These are phyloP conservation scores for Metschnikowia lachancei DNA, from an alignment of 805 yeast species.

Conservation along the genomic window DNA sequence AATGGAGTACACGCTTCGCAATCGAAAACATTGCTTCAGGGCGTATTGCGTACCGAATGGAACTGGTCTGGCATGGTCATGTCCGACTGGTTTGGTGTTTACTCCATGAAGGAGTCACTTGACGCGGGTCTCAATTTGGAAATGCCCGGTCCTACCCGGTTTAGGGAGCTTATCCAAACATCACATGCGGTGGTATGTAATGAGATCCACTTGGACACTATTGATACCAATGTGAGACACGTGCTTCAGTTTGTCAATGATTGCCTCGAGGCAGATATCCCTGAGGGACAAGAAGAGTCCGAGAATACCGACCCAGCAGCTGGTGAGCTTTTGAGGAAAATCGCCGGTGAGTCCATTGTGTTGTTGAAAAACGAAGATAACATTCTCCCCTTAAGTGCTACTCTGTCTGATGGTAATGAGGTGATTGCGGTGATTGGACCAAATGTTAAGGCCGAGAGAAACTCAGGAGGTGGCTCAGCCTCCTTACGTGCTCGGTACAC, in stretches of 20 bases:
- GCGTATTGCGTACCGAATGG: constrained; percentile 56
- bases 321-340: constrained; percentile 11
- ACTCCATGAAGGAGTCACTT: constrained; percentile 45
- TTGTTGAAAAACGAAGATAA: constrained; percentile 51
- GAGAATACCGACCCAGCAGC: constrained; percentile 19
- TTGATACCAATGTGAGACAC: constrained; percentile 48
- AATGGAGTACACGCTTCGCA: constrained; percentile 60
- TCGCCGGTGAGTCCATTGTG: constrained; percentile 47
- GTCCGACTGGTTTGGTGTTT: constrained; percentile 67
- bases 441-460: constrained; percentile 48
- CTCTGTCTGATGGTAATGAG: constrained; percentile 25
- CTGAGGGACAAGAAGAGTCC: constrained; percentile 32
- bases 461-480: constrained; percentile 68
- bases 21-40: constrained; percentile 40
- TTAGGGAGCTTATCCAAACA: constrained; percentile 41
- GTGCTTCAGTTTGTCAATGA: constrained; percentile 49
- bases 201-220: constrained; percentile 38
- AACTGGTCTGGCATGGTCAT: constrained; percentile 52
- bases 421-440: constrained; percentile 58
- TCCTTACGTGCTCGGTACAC: constrained; percentile 48
- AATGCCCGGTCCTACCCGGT: constrained; percentile 62
- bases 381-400: constrained; percentile 43
- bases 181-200: constrained; percentile 41
- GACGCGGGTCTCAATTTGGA: constrained; percentile 61
- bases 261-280: constrained; percentile 41